These are phyloP conservation scores for Vaccinium myrtillus DNA, from an alignment of 148 eudicot species.

Conservation along the genomic window DNA sequence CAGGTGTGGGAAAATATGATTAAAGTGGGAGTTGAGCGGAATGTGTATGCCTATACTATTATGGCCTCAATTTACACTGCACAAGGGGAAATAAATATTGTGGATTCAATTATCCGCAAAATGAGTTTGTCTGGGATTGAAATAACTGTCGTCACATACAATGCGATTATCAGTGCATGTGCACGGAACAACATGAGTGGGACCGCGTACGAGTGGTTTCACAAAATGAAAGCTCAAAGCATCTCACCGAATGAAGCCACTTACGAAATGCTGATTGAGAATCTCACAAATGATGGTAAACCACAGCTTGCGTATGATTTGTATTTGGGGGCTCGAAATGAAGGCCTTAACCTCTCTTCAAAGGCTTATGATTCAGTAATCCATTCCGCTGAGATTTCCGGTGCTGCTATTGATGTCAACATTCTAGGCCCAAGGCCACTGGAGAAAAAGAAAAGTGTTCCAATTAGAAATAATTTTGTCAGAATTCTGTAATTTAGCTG, in stretches of 20 bases:
- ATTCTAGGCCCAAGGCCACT: constrained; percentile 66
- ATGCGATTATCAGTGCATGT: constrained; percentile 82
- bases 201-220: constrained; percentile 81
- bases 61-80: constrained; percentile 83
- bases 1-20: constrained; percentile 89
- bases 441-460: constrained; percentile 49
- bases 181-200: constrained; percentile 48
- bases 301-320: constrained; percentile 81
- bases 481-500: constrained; percentile 41
- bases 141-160: constrained; percentile 83
- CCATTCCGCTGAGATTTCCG: constrained; percentile 35
- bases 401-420: constrained; percentile 53
- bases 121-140: constrained; percentile 55
- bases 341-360: constrained; percentile 54
- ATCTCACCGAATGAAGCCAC: constrained; percentile 71
- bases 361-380: constrained; percentile 77
- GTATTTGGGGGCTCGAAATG: constrained; percentile 56
- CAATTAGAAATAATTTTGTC: constrained; percentile 36
- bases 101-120: constrained; percentile 62
- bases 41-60: constrained; percentile 80
- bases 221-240: constrained; percentile 52
- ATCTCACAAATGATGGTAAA: constrained; percentile 77
- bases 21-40: constrained; percentile 71
- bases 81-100: constrained; percentile 59
- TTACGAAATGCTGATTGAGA: constrained; percentile 70